Base-by-base conservation (phyloP, 345 rosid genomes). In the Aquilaria yunnanensis region DNA sequence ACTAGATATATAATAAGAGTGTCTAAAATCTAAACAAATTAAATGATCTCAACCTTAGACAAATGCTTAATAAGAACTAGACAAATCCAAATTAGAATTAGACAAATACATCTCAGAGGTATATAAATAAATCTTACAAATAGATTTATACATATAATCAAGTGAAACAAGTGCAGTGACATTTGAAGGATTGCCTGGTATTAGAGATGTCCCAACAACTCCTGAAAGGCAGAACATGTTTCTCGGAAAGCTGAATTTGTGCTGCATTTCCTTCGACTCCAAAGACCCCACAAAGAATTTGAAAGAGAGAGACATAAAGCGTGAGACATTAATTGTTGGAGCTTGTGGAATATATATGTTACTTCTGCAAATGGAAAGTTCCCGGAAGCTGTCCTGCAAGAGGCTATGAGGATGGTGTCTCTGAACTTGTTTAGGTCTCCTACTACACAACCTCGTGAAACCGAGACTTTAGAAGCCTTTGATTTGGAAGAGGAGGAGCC, bases 401-500 rank as follows among this genome's bases (percentile, higher is more conserved):
- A 80, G 64, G 79, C 68, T 69, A 53, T 81, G 12, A 86, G 77
- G 70, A 86, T 86, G 96, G 78, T 86, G 16, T 80, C 96, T 0
- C 70, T 63, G 8, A 91, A 91, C 77, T 78, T 91, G 58, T 91
- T 88, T 72, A 81, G 97, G 81, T 0, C 72, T 75, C 48, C 23
- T 23, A 80, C 85, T 63, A 75, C 85, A 62, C 87, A 80, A 56
- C 88, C 82, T 12, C 81, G 78, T 23, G 85, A 86, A 75, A 83
- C 74, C 73, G 79, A 83, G 61, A 67, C 78, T 41, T 53, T 72
- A 32, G 96, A 91, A 30, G 85, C 79, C 52, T 66, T 82, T 64
- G 97, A 91, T 48, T 63, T 80, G 77, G 97, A 91, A 74, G 96
- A 91, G 67, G 96, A 86, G 53, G 97, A 91, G 73, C 87, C 92